Evolutionary conservation across 148 eudicot genomes (phyloP).

Genomic region (Agrostemma githago): DNA sequence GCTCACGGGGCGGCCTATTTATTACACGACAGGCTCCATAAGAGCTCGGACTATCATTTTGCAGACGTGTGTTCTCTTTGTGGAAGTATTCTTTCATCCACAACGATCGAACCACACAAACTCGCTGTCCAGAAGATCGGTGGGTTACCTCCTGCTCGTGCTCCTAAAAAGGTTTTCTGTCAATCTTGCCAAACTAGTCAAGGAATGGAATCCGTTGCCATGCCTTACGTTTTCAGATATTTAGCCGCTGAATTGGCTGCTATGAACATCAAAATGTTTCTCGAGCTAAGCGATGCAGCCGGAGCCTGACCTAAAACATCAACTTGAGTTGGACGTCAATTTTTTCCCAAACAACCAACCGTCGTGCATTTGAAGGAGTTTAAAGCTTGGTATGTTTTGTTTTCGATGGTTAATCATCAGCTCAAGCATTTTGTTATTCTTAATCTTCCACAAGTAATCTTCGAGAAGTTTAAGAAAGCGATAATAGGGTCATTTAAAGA

Average conservation of each 20-base stretch:
- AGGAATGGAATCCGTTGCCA: conserved; percentile 94
- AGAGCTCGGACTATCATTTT: conserved; percentile 80
- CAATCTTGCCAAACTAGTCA: conserved; percentile 64
- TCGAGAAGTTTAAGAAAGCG: not conserved
- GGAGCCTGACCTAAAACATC: conserved; percentile 19
- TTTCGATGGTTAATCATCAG: not conserved
- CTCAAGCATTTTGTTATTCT: not conserved
- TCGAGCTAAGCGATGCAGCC: conserved; percentile 50
- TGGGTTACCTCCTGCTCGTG: conserved; percentile 55
- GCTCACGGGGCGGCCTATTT: conserved; percentile 95
- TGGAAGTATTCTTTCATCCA: conserved; percentile 71
- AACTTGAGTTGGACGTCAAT: not conserved
- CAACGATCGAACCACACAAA: conserved; percentile 45
- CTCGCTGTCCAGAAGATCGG: conserved; percentile 43
- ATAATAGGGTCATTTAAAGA: not conserved
- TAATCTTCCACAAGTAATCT: not conserved
- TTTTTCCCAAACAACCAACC: not conserved
- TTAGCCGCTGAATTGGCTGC: conserved; percentile 90
- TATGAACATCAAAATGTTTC: conserved; percentile 85
- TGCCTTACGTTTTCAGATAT: conserved; percentile 88
- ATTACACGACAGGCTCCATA: conserved; percentile 80
- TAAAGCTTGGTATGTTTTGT: not conserved
- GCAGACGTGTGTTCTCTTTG: conserved; percentile 91
- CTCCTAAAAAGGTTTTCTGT: conserved; percentile 65
- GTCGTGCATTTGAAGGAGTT: not conserved